A percentile compares a stretch with the other conserved stretches of the same genome.
Evolutionary conservation across 768 basidiomycete genomes (phyloP).

Genomic region (Cystobasidium tubakii): DNA sequence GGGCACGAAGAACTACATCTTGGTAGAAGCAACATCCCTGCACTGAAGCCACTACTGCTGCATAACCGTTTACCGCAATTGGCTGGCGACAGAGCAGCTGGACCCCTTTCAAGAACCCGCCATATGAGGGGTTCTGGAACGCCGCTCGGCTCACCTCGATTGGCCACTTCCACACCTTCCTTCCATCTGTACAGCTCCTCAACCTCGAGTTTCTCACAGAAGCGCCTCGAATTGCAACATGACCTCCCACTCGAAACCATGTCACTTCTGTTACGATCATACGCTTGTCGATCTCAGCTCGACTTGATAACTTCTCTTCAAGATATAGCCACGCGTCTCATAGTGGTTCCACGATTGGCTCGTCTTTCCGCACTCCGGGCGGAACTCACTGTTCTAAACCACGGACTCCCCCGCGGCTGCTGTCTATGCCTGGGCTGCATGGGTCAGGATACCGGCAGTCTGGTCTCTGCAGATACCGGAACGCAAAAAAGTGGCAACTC

Average conservation of each 20-base stretch:
- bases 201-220: not conserved
- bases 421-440: conserved; percentile 45
- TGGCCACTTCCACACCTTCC: conserved; percentile 22
- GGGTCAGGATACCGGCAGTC: not conserved
- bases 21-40: too few species aligned
- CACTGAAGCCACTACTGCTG: not conserved
- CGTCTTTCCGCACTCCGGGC: conserved; percentile 93
- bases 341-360: conserved; percentile 87
- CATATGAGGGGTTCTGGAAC: not conserved
- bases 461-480: conserved; percentile 1
- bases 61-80: not conserved
- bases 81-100: not conserved
- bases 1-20: too few species aligned
- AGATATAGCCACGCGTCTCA: conserved; percentile 80
- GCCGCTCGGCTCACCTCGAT: not conserved
- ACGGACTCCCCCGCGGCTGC: conserved; percentile 92
- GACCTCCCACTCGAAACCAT: conserved; percentile 52
- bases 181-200: conserved; percentile 37
- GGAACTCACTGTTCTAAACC: conserved; percentile 88
- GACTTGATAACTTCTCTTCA: conserved; percentile 61
- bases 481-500: not conserved
- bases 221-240: conserved; percentile 49
- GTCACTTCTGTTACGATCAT: conserved; percentile 42
- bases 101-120: not conserved
- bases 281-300: conserved; percentile 44